Base-by-base conservation (phyloP, 2,329 filamentous ascomycete species). In the Rutstroemia sp. region DNA sequence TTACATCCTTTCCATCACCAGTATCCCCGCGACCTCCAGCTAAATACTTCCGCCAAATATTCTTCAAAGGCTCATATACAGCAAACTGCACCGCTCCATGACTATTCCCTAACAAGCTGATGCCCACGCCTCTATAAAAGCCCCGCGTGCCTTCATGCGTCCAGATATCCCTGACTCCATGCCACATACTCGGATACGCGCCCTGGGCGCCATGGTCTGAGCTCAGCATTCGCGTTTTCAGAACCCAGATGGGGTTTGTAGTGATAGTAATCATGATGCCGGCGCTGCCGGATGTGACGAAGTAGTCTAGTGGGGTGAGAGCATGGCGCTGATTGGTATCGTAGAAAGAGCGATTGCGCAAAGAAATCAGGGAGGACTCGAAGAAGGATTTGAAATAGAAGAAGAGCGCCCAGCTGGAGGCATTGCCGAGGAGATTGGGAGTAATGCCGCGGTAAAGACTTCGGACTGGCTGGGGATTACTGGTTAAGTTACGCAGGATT, bases 221-320 rank as follows among this genome's bases (percentile, higher is more conserved):
- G 30, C 91, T 90, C 23, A 97, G 78, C 91, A 99, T 97, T 61
- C 94, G 87, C 8, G 92, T 97, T 77, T 97, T 97, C 71, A 99
- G 84, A 2, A 99, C 94, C 94, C 94, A 99, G 65, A 99, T 86
- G 2, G 94, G 94, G 70, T 97, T 97, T 30, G 94, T 97, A 62
- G 92, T 78, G 30, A 89, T 74, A 45, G 92, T 87, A 1, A 91
- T 95, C 42, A 89, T 72, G 18, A 87, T 77, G 30, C 92, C 92
- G 62, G 79, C 75, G 27, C 79, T 67, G n/a, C 76, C 88, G 37
- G 88, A 92, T 4, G 91, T 83, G 48, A 87, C 66, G 70, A 96
- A 92, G 74, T 92, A 96, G 71, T 96, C 90, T 25, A 77, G 58
- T 7, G 67, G 64, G 7, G 63, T 60, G 25, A 67, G 64, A 21